Percentiles rank a stretch among this genome's conserved stretches.
Conservation (phyloP, 257 asterid species). For the Lycium barbarum region DNA sequence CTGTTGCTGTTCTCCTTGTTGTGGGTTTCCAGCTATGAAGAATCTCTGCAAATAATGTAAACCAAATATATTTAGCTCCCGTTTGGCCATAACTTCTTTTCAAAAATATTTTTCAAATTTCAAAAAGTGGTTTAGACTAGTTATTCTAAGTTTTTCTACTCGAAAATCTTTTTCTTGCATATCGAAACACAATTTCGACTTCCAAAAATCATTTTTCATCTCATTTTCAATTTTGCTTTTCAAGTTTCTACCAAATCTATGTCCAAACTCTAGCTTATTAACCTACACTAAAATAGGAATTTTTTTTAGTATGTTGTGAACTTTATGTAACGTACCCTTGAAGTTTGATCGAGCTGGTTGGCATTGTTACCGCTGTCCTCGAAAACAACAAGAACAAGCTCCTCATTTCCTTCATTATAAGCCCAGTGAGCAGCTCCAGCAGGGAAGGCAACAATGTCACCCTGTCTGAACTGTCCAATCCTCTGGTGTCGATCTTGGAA, state of each 20-base stretch:
- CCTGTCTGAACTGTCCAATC: conserved; percentile 34
- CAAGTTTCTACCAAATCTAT: too few species aligned
- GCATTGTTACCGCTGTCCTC: conserved; percentile 39
- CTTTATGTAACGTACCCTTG: conserved; percentile 20
- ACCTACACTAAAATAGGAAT: too few species aligned
- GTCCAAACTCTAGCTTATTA: too few species aligned
- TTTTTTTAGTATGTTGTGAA: background rate
- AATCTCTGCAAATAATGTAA: conserved; percentile 46
- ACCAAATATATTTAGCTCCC: background rate
- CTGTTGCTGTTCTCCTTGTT: conserved; percentile 32
- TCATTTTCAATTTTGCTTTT: too few species aligned
- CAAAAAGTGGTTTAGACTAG: too few species aligned
- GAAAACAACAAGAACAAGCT: conserved; percentile 28
- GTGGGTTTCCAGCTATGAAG: conserved; percentile 65
- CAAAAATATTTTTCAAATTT: too few species aligned
- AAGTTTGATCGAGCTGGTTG: conserved; percentile 43
- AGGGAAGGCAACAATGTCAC: conserved; percentile 42
- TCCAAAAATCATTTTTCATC: too few species aligned
- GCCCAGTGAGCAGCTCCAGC: conserved; percentile 45
- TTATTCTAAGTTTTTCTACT: too few species aligned
- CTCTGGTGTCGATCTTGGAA: conserved; percentile 43
- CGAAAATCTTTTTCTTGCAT: too few species aligned
- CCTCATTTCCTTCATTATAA: conserved; percentile 39
- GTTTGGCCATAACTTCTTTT: too few species aligned
- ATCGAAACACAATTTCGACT: too few species aligned